Evolutionary conservation across 441 rosid species (phyloP).

Genomic region (Codiaeum variegatum): DNA sequence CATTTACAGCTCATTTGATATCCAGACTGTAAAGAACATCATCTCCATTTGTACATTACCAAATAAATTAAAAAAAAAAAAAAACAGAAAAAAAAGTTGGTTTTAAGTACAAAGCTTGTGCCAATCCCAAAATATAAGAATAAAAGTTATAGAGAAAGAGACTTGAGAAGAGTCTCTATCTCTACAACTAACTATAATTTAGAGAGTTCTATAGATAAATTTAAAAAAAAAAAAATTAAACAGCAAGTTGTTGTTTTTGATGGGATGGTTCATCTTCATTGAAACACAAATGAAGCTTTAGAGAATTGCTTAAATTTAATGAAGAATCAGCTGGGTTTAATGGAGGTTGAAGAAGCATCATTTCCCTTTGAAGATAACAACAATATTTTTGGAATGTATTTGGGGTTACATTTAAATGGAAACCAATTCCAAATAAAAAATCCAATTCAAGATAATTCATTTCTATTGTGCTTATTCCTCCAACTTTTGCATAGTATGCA

Average conservation of each 20-base stretch:
- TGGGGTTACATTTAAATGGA: conserved; percentile 75
- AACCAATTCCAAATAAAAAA: conserved; percentile 79
- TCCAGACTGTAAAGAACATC: conserved; percentile 37
- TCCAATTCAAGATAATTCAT: conserved; percentile 89
- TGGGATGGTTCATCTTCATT: conserved; percentile 66
- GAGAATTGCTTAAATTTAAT: conserved; percentile 23
- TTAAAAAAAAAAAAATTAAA: conserved; percentile 22
- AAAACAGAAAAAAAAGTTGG: conserved; percentile 17
- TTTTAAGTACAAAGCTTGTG: conserved; percentile 17
- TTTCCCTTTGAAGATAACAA: conserved; percentile 60
- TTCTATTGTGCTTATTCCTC: conserved; percentile 83
- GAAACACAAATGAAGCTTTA: conserved; percentile 42
- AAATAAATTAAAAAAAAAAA: conserved; percentile 12
- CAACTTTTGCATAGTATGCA: conserved; percentile 85
- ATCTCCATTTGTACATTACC: conserved; percentile 36
- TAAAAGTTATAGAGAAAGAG: not conserved
- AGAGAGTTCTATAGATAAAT: conserved; percentile 12
- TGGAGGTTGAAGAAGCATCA: conserved; percentile 45
- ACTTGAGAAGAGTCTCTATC: conserved; percentile 20
- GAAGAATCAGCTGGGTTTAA: conserved; percentile 33
- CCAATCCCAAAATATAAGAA: conserved; percentile 13
- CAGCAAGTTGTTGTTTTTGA: conserved; percentile 65
- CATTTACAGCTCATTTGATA: conserved; percentile 1
- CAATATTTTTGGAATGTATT: conserved; percentile 62
- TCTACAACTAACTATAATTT: conserved; percentile 27